phyloP scores from a whole-genome alignment of 768 basidiomycete species.

The Crepidotus variabilis region DNA sequence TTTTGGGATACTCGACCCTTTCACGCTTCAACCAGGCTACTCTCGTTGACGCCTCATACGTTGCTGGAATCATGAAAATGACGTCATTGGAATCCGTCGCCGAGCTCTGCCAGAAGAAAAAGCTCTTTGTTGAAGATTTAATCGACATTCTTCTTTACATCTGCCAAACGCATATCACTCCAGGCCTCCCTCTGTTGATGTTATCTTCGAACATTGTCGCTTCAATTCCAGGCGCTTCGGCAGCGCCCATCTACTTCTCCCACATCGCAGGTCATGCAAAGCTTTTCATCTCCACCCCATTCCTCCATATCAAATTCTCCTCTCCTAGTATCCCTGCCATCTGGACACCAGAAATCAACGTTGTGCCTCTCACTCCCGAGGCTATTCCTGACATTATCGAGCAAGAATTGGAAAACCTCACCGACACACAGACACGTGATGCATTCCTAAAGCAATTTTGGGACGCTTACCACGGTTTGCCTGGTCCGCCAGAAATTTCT shows the following conservation, averaged over 20 bases:
- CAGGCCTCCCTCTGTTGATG: constrained; percentile 10
- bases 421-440: background rate
- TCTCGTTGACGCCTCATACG: constrained; percentile 1
- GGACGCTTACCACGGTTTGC: background rate
- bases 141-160: constrained; percentile 6
- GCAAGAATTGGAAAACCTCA: background rate
- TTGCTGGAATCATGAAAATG: background rate
- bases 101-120: background rate
- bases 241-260: constrained; percentile 1
- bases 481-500: background rate
- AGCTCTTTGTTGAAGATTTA: background rate
- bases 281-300: constrained; percentile 5
- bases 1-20: background rate
- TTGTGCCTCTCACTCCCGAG: background rate
- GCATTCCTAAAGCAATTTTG: background rate
- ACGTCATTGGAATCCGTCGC: background rate
- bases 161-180: background rate
- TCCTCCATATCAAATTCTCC: background rate
- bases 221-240: background rate
- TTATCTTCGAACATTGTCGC: background rate
- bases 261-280: background rate
- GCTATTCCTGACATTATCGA: background rate
- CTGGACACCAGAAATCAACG: background rate
- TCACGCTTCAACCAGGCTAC: background rate
- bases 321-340: background rate